Conservation (phyloP, 805 yeast genomes). For the Metschnikowia aberdeeniae region DNA sequence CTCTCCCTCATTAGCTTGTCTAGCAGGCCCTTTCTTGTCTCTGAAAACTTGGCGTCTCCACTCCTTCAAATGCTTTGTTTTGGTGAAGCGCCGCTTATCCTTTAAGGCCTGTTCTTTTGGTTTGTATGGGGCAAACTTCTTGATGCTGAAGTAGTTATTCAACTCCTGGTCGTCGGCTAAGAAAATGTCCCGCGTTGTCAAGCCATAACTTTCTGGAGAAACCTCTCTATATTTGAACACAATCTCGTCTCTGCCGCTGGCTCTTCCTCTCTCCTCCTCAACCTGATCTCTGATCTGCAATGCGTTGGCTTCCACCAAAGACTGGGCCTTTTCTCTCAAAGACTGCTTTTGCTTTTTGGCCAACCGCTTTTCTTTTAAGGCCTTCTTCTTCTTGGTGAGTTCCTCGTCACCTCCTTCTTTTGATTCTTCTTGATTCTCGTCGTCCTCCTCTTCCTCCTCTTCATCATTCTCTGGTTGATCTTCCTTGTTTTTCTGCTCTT, state of each 20-base stretch:
- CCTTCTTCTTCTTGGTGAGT: conserved; percentile 50
- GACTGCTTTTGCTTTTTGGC: conserved; percentile 60
- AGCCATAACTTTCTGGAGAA: conserved; percentile 89
- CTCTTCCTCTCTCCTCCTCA: conserved; percentile 55
- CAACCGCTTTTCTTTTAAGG: conserved; percentile 51
- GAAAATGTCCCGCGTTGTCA: conserved; percentile 79
- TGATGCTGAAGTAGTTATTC: conserved; percentile 81
- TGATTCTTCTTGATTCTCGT: conserved; percentile 17
- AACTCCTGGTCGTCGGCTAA: conserved; percentile 84
- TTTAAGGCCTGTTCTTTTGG: conserved; percentile 64
- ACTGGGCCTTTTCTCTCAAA: conserved; percentile 65
- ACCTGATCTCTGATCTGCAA: conserved; percentile 64
- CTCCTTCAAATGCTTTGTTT: conserved; percentile 75
- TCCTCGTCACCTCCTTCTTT: conserved; percentile 5
- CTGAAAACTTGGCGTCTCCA: conserved; percentile 87
- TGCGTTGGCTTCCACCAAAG: conserved; percentile 72
- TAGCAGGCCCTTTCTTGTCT: conserved; percentile 47
- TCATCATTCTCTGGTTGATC: conserved; percentile 9
- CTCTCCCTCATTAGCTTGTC: conserved; percentile 33
- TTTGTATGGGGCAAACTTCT: conserved; percentile 91
- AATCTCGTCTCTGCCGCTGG: conserved; percentile 33
- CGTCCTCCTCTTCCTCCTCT: conserved; percentile 17
- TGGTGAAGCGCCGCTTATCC: conserved; percentile 81
- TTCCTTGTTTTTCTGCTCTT: conserved; percentile 17
- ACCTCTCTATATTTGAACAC: conserved; percentile 88